Evolutionary conservation across 768 basidiomycete genomes (phyloP), one percentile per base, ranked within the genome.

Genomic region (Russula virescens): DNA sequence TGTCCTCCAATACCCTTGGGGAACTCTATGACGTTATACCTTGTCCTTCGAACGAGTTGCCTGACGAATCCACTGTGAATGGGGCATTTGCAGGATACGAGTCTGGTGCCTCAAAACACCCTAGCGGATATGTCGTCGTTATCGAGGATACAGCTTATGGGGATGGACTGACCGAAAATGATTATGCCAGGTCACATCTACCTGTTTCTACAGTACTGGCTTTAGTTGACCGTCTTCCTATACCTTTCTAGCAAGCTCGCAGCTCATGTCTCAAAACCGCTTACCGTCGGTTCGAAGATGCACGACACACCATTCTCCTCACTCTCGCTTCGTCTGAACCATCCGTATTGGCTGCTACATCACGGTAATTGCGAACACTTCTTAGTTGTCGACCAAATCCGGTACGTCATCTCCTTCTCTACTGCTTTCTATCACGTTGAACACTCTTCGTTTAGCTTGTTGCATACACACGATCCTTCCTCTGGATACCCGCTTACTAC

Each of bases 301-400:
- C 69, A 75, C 57, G 77, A 83, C 58, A 83, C 82, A 9, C 58
- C 70, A 10, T 74, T 92, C 45, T 72, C 76, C 1, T 80, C 83
- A 1, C 78, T 93, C 25, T 73, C 77, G 4, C 72, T 92, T 23
- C 80, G 85, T 35, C 71, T 90, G 42, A 81, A 89, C 66, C 79
- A 87, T 68, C 92, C 92, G 0, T 93, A 94, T 66, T 91, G 88
- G 84, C 75, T 93, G 58, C 75, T 92, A 19, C 91, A 94, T 69
- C 80, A 81, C 58, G 91, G 91, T 38, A 87, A 83, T 68, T 94
- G 91, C 69, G 89, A 92, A 67, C 91, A 94, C 69, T 89, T 86
- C 70, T 66, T 91, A 23, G 80, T 87, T 23, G 65, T 93, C 43
- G 84, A 90, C 62, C 81, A 88, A 65, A 85, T 94, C 63, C 80